Percentiles rank a stretch among this genome's conserved stretches.
Evolutionary conservation across 73 alveolate species (phyloP).

Genomic region (Stentor roeselii): DNA sequence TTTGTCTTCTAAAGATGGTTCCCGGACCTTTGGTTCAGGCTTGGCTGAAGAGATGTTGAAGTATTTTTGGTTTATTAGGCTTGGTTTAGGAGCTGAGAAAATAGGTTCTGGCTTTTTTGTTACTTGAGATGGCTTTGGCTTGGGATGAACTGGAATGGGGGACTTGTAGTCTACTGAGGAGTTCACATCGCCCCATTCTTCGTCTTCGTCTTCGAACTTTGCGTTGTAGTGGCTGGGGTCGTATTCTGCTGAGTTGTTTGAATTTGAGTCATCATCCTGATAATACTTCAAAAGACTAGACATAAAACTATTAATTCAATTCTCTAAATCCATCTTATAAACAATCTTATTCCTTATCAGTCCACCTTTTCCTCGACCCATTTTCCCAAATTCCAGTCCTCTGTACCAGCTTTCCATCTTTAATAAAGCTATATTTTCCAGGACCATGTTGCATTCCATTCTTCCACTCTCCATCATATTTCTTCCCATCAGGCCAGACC

Average conservation of each 20-base stretch:
- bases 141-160: too few relatives aligned
- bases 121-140: too few relatives aligned
- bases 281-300: too few relatives aligned
- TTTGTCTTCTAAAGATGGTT: background rate
- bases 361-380: too few relatives aligned
- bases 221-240: background rate
- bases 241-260: too few relatives aligned
- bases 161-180: background rate
- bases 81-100: slow-evolving; percentile 1
- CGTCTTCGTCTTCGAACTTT: background rate
- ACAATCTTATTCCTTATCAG: too few relatives aligned
- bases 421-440: background rate
- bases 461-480: slow-evolving; percentile 15
- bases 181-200: slow-evolving; percentile 16
- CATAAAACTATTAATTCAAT: too few relatives aligned
- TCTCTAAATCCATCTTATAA: too few relatives aligned
- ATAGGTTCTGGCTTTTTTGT: background rate
- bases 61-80: background rate
- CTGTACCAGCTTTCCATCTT: too few relatives aligned
- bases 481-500: background rate
- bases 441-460: background rate
- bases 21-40: background rate
- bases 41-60: background rate
- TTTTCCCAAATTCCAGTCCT: too few relatives aligned
- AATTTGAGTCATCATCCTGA: too few relatives aligned